Evolutionary conservation across 352 stramenopile species (phyloP).

Genomic region (Pythium apleroticum): DNA sequence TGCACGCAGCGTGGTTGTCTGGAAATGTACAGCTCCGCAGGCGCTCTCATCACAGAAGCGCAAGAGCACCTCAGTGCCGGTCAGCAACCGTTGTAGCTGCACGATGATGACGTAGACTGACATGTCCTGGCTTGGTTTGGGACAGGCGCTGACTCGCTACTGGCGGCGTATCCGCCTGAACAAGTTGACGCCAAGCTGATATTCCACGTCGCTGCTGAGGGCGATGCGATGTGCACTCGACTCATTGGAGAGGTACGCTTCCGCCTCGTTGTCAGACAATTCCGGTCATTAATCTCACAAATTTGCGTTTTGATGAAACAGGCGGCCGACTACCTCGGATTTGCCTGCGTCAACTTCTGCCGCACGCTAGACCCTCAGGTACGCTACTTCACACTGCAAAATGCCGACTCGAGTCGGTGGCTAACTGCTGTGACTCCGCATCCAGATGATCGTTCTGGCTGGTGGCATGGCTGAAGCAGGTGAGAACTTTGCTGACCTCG

Average conservation of each 20-base stretch:
- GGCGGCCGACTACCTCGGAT: conserved; percentile 79
- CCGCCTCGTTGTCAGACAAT: not conserved
- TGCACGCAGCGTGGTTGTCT: conserved; percentile 77
- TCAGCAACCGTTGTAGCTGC: too few relatives aligned
- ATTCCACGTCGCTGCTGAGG: conserved; percentile 63
- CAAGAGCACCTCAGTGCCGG: conserved; percentile 63
- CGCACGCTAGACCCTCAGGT: conserved; percentile 77
- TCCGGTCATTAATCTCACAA: not conserved
- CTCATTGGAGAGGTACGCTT: conserved; percentile 61
- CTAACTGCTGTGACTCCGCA: too few relatives aligned
- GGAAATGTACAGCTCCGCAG: conserved; percentile 76
- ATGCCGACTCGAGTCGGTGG: not conserved
- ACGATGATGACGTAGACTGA: not conserved
- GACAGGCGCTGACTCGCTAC: conserved; percentile 47
- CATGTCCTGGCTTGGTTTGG: not conserved
- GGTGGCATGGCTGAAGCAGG: conserved; percentile 75
- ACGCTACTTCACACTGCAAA: not conserved
- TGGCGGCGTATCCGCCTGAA: conserved; percentile 40
- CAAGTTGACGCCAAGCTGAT: conserved; percentile 75
- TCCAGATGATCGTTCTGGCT: conserved; percentile 84
- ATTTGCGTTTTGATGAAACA: conserved; percentile 15
- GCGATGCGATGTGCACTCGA: conserved; percentile 64
- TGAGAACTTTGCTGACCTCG: conserved; percentile 65
- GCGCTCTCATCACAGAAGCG: conserved; percentile 58
- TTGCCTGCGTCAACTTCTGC: conserved; percentile 80